Evolutionary conservation across 805 yeast genomes (phyloP), one percentile per base, ranked within the genome.

Genomic region (Blastobotrys robertii): DNA sequence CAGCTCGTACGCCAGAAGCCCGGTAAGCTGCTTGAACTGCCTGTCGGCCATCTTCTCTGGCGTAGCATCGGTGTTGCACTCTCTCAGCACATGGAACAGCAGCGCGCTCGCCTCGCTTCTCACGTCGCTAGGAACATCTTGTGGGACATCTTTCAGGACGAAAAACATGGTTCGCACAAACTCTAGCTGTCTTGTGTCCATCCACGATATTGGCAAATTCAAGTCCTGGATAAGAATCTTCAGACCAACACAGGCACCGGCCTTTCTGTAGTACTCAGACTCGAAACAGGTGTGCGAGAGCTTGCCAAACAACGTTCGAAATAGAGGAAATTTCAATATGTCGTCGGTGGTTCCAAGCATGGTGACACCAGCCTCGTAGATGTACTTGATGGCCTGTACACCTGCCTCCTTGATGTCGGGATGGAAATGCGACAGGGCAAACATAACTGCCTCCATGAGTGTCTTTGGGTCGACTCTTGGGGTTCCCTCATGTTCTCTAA

Each of bases 251-350:
- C 90, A 79, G 33, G 97, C 97, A 6, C 97, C 97, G 7, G 84
- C 69, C 52, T 92, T 92, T 30, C 79, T 73, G 58, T 83, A 84
- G 63, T 84, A 90, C 30, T 78, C 81, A 60, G 85, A 95, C 48
- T 84, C 94, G 58, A 84, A 92, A 63, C 97, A 88, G 37, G 85
- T 75, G 56, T 94, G 99, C 36, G 92, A 79, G 54, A 94, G 82
- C 42, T 80, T 81, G 40, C 85, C 80, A 51, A 84, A 79, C 68
- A 90, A 67, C 5, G 81, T 72, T 45, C 92, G 74, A 50, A 87
- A 73, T 31, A 87, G 70, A 1, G 95, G 85, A 43, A 84, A 82
- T 42, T 76, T 73, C 46, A 81, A 69, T 1, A 85, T 81, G 37
- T 76, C 73, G 13, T 78, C 83, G 1, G 70, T 69, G 0, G 72